Evolutionary conservation across 306 rosid species (phyloP), one percentile per base, ranked within the genome.

Genomic region (Prunus salicina): DNA sequence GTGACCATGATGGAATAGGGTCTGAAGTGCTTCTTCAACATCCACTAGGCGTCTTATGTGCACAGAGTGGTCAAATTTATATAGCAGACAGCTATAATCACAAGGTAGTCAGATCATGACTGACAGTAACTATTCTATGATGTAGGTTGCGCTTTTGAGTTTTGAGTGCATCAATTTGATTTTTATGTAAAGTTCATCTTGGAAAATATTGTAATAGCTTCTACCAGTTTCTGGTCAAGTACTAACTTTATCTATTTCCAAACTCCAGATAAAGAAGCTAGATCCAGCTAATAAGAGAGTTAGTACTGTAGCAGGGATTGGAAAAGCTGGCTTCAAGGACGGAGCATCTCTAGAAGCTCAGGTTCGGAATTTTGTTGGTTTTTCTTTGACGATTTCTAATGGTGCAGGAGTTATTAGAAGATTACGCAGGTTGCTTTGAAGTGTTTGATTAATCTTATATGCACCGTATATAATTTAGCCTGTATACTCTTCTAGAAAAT

Each of bases 21-120:
- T 87, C 92, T 67, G 96, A 90, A 83, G 89, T 90, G 68, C 98
- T 92, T 75, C 93, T 94, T 84, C 98, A 94, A 82, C 98, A 94
- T 86, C 98, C 98, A 22, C 76, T 93, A 67, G 98, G 93, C 3
- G 86, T 91, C 81, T 66, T 86, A 72, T 86, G 94, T 76, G 87
- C 91, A 69, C 87, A 80, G 72, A 84, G 80, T 80, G 91, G 96
- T 58, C 84, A 86, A 86, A 82, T 89, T 72, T 88, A 89, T 82
- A 76, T 94, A 45, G 85, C 96, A 5, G 97, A 92, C 80, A 94
- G 98, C 89, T 94, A 94, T 76, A 94, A 94, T 81, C 97, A 94
- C 84, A 94, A 94, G 98, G 98, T 94, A 84, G 74, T 62, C 53
- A 57, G 60, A 63, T 72, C 38, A 64, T 65, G 61, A 72, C 32